Percentiles rank a stretch among this genome's conserved stretches.
Evolutionary conservation across 176 grass and related monocot genomes (phyloP).

Genomic region (Metroxylon sagu): DNA sequence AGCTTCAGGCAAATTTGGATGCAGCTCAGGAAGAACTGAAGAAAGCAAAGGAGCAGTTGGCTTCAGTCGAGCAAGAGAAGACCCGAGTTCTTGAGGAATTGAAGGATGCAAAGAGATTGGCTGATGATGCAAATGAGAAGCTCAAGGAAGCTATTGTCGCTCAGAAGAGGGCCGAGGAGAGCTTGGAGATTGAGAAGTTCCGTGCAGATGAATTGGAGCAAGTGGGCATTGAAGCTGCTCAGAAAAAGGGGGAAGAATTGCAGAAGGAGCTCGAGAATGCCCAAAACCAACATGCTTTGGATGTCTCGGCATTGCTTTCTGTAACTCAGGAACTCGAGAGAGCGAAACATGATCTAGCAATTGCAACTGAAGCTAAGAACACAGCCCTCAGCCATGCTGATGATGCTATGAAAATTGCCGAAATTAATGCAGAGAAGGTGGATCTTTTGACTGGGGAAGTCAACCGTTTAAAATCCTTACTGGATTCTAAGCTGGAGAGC

Average conservation of each 20-base stretch:
- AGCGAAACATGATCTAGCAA: slow-evolving; percentile 39
- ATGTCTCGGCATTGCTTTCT: slow-evolving; percentile 30
- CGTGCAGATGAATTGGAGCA: slow-evolving; percentile 62
- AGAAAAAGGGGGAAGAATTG: slow-evolving; percentile 51
- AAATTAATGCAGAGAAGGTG: slow-evolving; percentile 33
- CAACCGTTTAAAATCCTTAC: slow-evolving; percentile 24
- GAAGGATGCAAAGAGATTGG: slow-evolving; percentile 24
- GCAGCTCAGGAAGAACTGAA: slow-evolving; percentile 46
- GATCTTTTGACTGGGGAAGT: slow-evolving; percentile 33
- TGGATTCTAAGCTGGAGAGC: slow-evolving; percentile 30
- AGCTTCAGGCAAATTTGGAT: slow-evolving; percentile 49
- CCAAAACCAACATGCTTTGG: slow-evolving; percentile 43
- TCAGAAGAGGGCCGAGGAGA: slow-evolving; percentile 55
- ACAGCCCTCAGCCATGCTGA: slow-evolving; percentile 25
- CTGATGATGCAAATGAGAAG: slow-evolving; percentile 33
- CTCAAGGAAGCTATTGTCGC: slow-evolving; percentile 43
- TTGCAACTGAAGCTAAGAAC: slow-evolving; percentile 30
- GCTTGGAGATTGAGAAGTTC: slow-evolving; percentile 60
- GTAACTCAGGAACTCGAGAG: slow-evolving; percentile 43
- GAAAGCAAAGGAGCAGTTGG: slow-evolving; percentile 40
- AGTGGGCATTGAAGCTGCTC: slow-evolving; percentile 29
- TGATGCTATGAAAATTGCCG: slow-evolving; percentile 28
- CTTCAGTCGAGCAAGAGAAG: slow-evolving; percentile 41
- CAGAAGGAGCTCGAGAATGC: slow-evolving; percentile 28
- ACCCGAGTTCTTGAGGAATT: slow-evolving; percentile 38